Percentiles rank a stretch among this genome's conserved stretches.
phyloP scores from a whole-genome alignment of 306 rosid genomes.

The Cicer bijugum region DNA sequence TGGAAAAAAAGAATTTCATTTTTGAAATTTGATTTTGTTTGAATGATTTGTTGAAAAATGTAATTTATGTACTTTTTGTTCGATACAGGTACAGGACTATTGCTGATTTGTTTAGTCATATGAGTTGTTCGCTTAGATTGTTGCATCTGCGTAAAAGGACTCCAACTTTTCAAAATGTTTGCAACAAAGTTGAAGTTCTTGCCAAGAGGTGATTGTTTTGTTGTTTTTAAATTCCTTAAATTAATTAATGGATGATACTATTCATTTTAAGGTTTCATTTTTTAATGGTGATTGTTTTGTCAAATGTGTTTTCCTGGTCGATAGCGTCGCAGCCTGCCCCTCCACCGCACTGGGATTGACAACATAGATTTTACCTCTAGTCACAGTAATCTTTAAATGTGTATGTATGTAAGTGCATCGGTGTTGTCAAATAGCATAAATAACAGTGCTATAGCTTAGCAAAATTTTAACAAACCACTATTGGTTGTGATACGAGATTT shows the following conservation, averaged over 20 bases:
- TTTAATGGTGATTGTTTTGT: not conserved
- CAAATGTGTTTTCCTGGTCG: too few relatives aligned
- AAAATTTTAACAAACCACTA: not conserved
- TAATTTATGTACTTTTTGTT: constrained; percentile 12
- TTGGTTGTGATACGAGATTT: not conserved
- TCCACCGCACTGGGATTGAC: too few relatives aligned
- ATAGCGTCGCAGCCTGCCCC: too few relatives aligned
- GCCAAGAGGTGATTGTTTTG: constrained; percentile 53
- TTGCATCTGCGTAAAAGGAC: constrained; percentile 54
- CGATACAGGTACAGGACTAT: constrained; percentile 50
- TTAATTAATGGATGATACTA: constrained; percentile 7
- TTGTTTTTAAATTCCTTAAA: not conserved
- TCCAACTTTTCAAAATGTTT: constrained; percentile 61
- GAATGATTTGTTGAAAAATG: not conserved
- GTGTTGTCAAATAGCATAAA: not conserved
- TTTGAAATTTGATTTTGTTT: not conserved
- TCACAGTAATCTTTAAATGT: not conserved
- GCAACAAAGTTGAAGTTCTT: constrained; percentile 61
- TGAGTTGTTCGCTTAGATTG: constrained; percentile 66
- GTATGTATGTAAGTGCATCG: not conserved
- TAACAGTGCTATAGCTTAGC: not conserved
- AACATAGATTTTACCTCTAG: not conserved
- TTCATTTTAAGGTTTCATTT: not conserved
- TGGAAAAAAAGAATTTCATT: too few relatives aligned
- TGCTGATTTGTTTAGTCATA: constrained; percentile 53